A percentile compares a stretch with the other conserved stretches of the same genome.
Evolutionary conservation across 805 yeast species (phyloP).

Genomic region (Tetrapisispora taiwanensis): DNA sequence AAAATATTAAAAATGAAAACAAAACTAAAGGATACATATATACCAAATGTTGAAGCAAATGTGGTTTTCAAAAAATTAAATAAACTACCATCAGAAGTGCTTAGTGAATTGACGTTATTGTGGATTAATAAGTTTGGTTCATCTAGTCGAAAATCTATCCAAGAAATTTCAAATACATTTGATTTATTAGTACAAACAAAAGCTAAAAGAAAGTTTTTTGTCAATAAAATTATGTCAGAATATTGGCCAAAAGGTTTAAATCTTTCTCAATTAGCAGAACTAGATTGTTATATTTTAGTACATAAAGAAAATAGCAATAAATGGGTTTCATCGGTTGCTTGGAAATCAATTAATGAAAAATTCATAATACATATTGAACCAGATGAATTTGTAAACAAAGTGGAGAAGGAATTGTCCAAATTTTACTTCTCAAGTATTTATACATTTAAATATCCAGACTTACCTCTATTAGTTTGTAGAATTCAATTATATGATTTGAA

Average conservation of each 20-base stretch:
- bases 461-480: constrained; percentile 51
- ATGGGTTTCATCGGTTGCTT: constrained; percentile 31
- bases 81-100: constrained; percentile 12
- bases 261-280: constrained; percentile 51
- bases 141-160: constrained; percentile 2
- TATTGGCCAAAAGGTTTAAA: constrained; percentile 22
- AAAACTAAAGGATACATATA: constrained; percentile 11
- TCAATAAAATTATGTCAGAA: constrained; percentile 9
- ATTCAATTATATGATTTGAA: constrained; percentile 56
- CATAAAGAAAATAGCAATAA: constrained; percentile 39
- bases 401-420: constrained; percentile 39
- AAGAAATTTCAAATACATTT: constrained; percentile 4
- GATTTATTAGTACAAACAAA: constrained; percentile 8
- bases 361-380: constrained; percentile 35
- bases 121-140: constrained; percentile 17
- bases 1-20: background rate
- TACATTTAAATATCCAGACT: constrained; percentile 52
- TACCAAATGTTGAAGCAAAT: constrained; percentile 11
- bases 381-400: constrained; percentile 37
- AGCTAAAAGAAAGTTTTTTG: constrained; percentile 9
- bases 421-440: constrained; percentile 57
- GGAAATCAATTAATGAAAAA: constrained; percentile 19
- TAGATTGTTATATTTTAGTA: constrained; percentile 56
- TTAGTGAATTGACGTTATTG: constrained; percentile 14
- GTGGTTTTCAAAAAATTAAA: constrained; percentile 11